Evolutionary conservation across 176 grass and related monocot species (phyloP), one percentile per base, ranked within the genome.

Genomic region (Rhynchospora breviuscula): DNA sequence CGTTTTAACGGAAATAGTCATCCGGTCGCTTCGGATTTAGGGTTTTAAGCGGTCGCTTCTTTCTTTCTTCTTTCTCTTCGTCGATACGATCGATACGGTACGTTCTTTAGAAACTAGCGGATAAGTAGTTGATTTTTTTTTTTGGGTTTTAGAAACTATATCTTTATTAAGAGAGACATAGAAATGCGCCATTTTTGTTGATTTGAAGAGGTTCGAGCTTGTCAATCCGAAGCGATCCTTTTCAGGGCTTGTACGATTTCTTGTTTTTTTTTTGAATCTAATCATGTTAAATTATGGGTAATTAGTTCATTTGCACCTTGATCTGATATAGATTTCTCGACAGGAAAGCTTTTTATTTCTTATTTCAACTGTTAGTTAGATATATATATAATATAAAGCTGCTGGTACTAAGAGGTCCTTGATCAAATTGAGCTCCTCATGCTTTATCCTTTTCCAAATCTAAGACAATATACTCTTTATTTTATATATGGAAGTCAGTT

Each of bases 251-350:
- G 76, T 60, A 59, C 59, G 46, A n/a, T 52, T 79, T 59, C 31
- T 31, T 76, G 46, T 76, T 76, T 45, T 8, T 45, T 8, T 76
- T 1, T 62, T 13, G 79, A 49, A 64, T 33, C 66, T 12, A 65
- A 64, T 62, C 33, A 14, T 63, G 58, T 63, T 47, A 19, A 81
- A 62, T 82, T 49, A 23, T 40, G 1, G 45, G 60, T 26, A 51
- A 51, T 81, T 81, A 17, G 6, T 67, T 53, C 51, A n/a, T 66
- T 46, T 63, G 14, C 14, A 25, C 19, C 7, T 51, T 51, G 79
- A 81, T 81, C 79, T 81, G 60, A 10, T n/a, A 29, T 66, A 49
- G 60, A 65, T 82, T 49, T 65, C 10, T 82, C 60, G n/a, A 52
- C 8, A 52, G 43, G 45, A 49, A 51, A 12, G 12, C 47, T 65